Base-by-base conservation (phyloP, 2,329 filamentous ascomycete species). In the Calonectria fujianensis region DNA sequence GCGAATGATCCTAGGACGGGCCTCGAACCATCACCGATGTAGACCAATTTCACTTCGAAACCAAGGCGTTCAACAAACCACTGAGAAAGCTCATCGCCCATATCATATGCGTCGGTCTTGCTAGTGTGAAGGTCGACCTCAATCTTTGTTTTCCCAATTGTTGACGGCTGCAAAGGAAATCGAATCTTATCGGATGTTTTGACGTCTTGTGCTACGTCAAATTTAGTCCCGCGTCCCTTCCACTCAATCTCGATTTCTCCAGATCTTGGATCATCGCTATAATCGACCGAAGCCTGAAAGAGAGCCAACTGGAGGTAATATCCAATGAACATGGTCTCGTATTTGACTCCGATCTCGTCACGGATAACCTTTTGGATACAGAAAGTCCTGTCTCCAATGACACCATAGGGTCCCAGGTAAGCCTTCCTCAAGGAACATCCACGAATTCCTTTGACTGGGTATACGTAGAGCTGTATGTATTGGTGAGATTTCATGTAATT, bases 261-360 rank as follows among this genome's bases (percentile, higher is more conserved):
- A 3, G 54, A 65, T 48, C 32, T 59, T 2, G 41, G 41, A 11
- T 70, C 24, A 18, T 70, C 66, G 7, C 57, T 37, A 18, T 77
- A 76, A 10, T 79, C 66, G 1, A 80, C 61, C 0, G 70, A 78
- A 0, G 79, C 74, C 0, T 31, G 32, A 31, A 80, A 80, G 0
- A 80, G 64, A 0, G 77, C 77, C 37, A 80, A 31, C 1, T 78
- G 79, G 5, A 80, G 14, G 27, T 80, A 41, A 39, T 77, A 79
- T 2, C 79, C 79, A 4, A 80, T 75, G 1, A 80, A n/a, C 76
- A 80, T 80, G 0, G 79, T 80, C 7, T 78, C 78, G 32, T 80
- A 70, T 2, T 20, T 72, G 14, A 66, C 52, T 0, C 69, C 61
- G 0, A 57, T 11, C 2, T 48, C 57, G 4, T 77, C 63, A 20